Evolutionary conservation across 2,329 filamentous ascomycete genomes (phyloP).

Genomic region (Elsinoe australis): DNA sequence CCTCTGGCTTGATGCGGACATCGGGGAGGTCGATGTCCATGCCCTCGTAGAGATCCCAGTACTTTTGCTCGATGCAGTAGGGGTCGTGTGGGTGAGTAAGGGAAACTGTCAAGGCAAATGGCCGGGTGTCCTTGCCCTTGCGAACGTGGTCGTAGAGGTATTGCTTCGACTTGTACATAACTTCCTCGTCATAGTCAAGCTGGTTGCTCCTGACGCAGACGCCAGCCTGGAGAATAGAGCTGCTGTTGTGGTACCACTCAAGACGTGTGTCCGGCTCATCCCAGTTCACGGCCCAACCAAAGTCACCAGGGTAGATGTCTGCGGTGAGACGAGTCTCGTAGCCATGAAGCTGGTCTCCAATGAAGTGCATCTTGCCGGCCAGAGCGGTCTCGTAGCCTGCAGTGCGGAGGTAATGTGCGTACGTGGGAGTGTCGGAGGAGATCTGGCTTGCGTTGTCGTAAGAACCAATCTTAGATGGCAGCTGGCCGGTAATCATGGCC

Average conservation of each 20-base stretch:
- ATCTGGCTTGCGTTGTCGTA: conserved; percentile 89
- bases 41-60: conserved; percentile 84
- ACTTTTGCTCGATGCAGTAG: conserved; percentile 88
- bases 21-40: conserved; percentile 81
- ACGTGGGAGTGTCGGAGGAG: conserved; percentile 76
- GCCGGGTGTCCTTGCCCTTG: conserved; percentile 62
- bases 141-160: conserved; percentile 87
- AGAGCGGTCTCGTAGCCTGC: conserved; percentile 84
- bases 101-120: conserved; percentile 84
- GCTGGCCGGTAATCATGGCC: conserved; percentile 86
- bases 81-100: conserved; percentile 93
- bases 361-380: conserved; percentile 96
- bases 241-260: conserved; percentile 96
- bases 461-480: conserved; percentile 84
- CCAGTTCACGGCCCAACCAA: conserved; percentile 94
- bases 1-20: conserved; percentile 67
- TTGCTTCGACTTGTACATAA: conserved; percentile 84
- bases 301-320: conserved; percentile 91
- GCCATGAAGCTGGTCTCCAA: conserved; percentile 87
- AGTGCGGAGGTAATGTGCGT: conserved; percentile 80
- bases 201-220: conserved; percentile 87
- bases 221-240: conserved; percentile 83
- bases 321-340: conserved; percentile 90
- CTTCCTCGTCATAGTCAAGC: conserved; percentile 91
- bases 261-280: conserved; percentile 75